Evolutionary conservation across 2,329 filamentous ascomycete species (phyloP).

Genomic region (Cladosporium sphaerospermum): DNA sequence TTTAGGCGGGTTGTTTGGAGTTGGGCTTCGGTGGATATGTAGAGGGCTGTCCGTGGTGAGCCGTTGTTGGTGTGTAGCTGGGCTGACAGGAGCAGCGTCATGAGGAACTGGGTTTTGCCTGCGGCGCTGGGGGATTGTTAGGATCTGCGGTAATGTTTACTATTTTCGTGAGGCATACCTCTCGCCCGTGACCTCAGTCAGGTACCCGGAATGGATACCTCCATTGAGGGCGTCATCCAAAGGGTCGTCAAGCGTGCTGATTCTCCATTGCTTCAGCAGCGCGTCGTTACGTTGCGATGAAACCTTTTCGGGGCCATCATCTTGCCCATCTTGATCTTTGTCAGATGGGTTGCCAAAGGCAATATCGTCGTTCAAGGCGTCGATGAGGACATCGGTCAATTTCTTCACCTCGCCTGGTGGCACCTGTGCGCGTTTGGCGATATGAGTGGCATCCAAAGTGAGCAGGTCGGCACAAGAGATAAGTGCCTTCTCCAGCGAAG

Average conservation of each 20-base stretch:
- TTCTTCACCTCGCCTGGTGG: constrained; percentile 74
- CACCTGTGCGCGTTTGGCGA: constrained; percentile 78
- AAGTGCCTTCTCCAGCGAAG: constrained; percentile 69
- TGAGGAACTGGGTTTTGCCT: constrained; percentile 90
- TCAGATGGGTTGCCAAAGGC: neutral
- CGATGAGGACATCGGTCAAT: constrained; percentile 64
- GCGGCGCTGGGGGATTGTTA: constrained; percentile 53
- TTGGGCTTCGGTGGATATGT: constrained; percentile 87
- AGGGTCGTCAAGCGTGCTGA: constrained; percentile 72
- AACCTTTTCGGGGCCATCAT: neutral
- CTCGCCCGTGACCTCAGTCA: constrained; percentile 89
- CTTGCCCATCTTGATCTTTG: neutral
- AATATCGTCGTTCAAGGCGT: constrained; percentile 50
- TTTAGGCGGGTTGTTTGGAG: constrained; percentile 74
- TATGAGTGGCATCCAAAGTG: constrained; percentile 71
- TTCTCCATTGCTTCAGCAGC: constrained; percentile 46
- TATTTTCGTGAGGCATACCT: constrained; percentile 47
- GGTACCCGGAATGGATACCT: constrained; percentile 71
- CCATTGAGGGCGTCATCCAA: constrained; percentile 69
- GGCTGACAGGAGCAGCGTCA: constrained; percentile 74
- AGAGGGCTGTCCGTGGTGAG: constrained; percentile 70
- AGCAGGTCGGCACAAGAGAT: constrained; percentile 80
- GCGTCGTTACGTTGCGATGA: constrained; percentile 31
- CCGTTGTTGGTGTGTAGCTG: constrained; percentile 51
- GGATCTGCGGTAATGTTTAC: neutral